A percentile compares a stretch with the other conserved stretches of the same genome.
Conservation (phyloP, 768 basidiomycete species). For the Mycena capillaripes region DNA sequence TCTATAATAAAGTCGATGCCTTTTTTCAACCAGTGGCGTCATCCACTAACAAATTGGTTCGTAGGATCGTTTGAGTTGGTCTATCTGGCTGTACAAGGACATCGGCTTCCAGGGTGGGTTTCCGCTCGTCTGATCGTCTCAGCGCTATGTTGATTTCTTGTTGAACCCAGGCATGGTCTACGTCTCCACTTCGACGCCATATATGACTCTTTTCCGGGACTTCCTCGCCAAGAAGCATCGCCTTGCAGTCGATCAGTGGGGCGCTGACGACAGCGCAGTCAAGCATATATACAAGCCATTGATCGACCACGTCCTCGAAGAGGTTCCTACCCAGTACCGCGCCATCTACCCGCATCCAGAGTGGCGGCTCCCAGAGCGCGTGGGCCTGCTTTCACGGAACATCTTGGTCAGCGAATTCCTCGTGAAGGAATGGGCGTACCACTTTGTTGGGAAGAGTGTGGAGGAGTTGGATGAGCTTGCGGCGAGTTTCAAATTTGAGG, state of each 20-base stretch:
- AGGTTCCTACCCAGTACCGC: constrained; percentile 66
- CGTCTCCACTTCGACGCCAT: constrained; percentile 74
- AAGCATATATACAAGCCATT: constrained; percentile 75
- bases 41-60: background rate
- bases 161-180: constrained; percentile 77
- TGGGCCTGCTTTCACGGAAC: constrained; percentile 72
- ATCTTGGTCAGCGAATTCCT: constrained; percentile 81
- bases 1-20: constrained; percentile 71
- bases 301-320: constrained; percentile 69
- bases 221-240: constrained; percentile 86
- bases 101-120: constrained; percentile 69
- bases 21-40: background rate
- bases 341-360: constrained; percentile 72
- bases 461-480: constrained; percentile 80
- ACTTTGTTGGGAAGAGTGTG: constrained; percentile 70
- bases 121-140: background rate
- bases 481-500: constrained; percentile 79
- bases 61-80: constrained; percentile 80
- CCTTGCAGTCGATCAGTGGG: constrained; percentile 79
- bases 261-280: constrained; percentile 72
- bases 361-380: constrained; percentile 70
- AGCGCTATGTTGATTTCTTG: too few species aligned
- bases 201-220: constrained; percentile 75
- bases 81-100: constrained; percentile 91
- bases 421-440: constrained; percentile 80